Evolutionary conservation across 2,329 filamentous ascomycete species (phyloP), one percentile per base, ranked within the genome.

Genomic region (Fusarium setosum): DNA sequence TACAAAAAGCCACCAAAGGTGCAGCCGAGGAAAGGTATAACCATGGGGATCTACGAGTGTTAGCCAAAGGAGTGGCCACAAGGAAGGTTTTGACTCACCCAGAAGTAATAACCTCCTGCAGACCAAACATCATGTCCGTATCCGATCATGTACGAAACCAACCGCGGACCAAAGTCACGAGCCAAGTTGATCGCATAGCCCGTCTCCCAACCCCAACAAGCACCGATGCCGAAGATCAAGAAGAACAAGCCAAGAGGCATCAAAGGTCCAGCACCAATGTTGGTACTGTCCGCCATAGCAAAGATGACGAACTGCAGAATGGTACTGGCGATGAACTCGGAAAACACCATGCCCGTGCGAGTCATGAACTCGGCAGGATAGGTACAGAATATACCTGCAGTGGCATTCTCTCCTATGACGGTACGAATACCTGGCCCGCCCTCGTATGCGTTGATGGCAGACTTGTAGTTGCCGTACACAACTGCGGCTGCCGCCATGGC

Each of bases 161-260:
- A 75, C 11, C 90, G 81, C 10, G 90, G 90, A 1, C 89, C 89
- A 72, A 93, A 91, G 65, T 93, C 91, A 75, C 91, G 84, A 32
- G 90, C 90, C 38, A 92, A 76, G 71, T 93, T 93, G 66, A 92
- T 92, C 15, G 90, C 90, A 76, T 91, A 93, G 34, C 91, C 90
- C 1, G 90, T 93, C 75, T 93, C 86, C 89, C 89, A 92, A 7
- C 91, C 91, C 70, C 92, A 92, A 72, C 88, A 90, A 29, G 88
- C 88, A 17, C 90, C 90, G 20, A 93, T 87, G 8, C 90, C 90
- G 72, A 92, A 92, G 63, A 93, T 88, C 45, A 92, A 80, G 76
- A 92, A 92, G 77, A 92, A 91, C 6, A 92, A 77, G 8, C 81
- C 85, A 2, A 93, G 77, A 0, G 90, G 88, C 57, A 86, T 82